Evolutionary conservation across 169 alveolate species (phyloP).

Genomic region (Plasmodium coatneyi): DNA sequence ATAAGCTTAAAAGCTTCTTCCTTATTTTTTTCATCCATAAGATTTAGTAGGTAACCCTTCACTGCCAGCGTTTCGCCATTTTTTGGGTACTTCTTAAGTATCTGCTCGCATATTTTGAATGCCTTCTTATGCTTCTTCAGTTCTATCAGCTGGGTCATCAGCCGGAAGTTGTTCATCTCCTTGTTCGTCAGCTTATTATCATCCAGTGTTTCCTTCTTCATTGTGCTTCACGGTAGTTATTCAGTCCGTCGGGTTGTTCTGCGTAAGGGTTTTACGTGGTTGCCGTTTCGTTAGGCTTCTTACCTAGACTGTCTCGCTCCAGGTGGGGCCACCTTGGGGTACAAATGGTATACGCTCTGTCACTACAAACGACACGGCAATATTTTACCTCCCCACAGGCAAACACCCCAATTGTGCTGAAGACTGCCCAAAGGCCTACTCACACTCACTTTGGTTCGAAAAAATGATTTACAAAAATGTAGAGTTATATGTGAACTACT

Average conservation of each 20-base stretch:
- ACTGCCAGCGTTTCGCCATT: constrained; percentile 69
- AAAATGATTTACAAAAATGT: neutral
- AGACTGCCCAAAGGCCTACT: neutral
- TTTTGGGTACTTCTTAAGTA: constrained; percentile 58
- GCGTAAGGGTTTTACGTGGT: neutral
- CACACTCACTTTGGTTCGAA: neutral
- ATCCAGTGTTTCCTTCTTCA: constrained; percentile 38
- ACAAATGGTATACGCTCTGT: neutral
- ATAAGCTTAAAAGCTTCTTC: constrained; percentile 67
- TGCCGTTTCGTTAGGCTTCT: neutral
- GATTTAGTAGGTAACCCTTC: constrained; percentile 52
- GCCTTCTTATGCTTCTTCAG: constrained; percentile 68
- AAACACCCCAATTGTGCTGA: neutral
- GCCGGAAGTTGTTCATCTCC: constrained; percentile 65
- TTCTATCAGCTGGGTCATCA: constrained; percentile 66
- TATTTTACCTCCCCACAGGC: neutral
- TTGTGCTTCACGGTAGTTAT: neutral
- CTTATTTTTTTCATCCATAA: constrained; percentile 57
- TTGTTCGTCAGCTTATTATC: constrained; percentile 28
- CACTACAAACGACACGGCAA: neutral
- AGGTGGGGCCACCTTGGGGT: neutral
- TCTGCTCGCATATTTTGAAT: constrained; percentile 65
- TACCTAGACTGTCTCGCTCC: neutral
- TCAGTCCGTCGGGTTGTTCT: neutral
- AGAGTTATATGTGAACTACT: neutral